phyloP scores from a whole-genome alignment of 202 grass and related monocot species.

The Setaria viridis region DNA sequence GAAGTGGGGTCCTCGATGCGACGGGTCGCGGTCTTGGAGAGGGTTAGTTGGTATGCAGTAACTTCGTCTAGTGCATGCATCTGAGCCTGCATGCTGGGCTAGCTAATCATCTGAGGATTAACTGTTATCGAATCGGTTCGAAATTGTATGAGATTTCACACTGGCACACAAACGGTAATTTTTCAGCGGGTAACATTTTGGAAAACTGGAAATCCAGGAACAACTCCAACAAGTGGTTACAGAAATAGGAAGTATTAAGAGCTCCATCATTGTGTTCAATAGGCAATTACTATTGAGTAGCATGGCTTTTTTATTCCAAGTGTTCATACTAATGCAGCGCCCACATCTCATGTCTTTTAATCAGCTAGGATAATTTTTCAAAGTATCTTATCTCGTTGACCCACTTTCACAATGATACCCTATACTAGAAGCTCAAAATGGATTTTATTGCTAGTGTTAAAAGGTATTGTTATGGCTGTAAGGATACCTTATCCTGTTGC shows the following conservation, averaged over 20 bases:
- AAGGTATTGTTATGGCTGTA: not conserved
- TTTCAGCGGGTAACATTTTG: not conserved
- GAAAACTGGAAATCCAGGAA: not conserved
- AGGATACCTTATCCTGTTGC: not conserved
- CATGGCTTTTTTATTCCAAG: not conserved
- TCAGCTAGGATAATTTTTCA: not conserved
- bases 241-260: not conserved
- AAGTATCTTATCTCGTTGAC: not conserved
- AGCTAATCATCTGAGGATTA: not conserved
- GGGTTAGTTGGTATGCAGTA: not conserved
- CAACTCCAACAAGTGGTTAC: not conserved
- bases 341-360: not conserved
- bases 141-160: not conserved
- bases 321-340: not conserved
- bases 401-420: too few species aligned
- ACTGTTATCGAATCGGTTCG: not conserved
- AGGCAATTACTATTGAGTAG: not conserved
- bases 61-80: not conserved
- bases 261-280: not conserved
- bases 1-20: constrained; percentile 1
- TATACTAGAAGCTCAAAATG: not conserved
- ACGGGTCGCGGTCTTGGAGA: too few species aligned
- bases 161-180: not conserved
- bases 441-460: not conserved
- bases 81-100: constrained; percentile 8